Conservation (phyloP, 2,329 filamentous ascomycete genomes). For the Pseudocercospora eumusae region DNA sequence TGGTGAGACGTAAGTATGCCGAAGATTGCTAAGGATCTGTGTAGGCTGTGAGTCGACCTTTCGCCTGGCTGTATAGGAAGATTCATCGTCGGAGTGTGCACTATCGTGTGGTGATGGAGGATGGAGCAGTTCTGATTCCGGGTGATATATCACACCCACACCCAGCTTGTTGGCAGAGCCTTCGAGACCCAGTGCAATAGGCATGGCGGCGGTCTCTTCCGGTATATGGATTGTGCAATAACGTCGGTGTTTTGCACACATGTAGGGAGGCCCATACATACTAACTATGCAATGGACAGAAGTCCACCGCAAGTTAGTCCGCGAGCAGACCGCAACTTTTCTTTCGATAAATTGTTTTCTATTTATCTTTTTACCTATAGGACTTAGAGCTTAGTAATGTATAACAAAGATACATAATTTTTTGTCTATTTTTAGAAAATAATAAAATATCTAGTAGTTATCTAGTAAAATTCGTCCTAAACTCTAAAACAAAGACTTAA, state of each 20-base stretch:
- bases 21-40: slow-evolving; percentile 84
- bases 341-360: too few relatives aligned
- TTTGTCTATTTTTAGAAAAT: too few relatives aligned
- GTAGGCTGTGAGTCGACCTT: slow-evolving; percentile 48
- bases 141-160: slow-evolving; percentile 85
- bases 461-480: too few relatives aligned
- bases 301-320: too few relatives aligned
- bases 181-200: slow-evolving; percentile 74
- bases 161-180: slow-evolving; percentile 98
- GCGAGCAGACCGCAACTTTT: too few relatives aligned
- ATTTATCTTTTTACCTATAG: too few relatives aligned
- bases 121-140: slow-evolving; percentile 42
- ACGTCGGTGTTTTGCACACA: not conserved
- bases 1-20: slow-evolving; percentile 89
- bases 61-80: slow-evolving; percentile 14
- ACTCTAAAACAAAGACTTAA: too few relatives aligned
- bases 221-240: not conserved
- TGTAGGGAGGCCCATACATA: too few relatives aligned
- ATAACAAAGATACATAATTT: too few relatives aligned
- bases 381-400: too few relatives aligned
- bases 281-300: too few relatives aligned
- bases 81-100: slow-evolving; percentile 38
- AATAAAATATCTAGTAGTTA: too few relatives aligned
- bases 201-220: slow-evolving; percentile 31
- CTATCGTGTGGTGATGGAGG: slow-evolving; percentile 41